Evolutionary conservation across 2,329 filamentous ascomycete genomes (phyloP), one percentile per base, ranked within the genome.

Genomic region (Hypomyces rosellus): DNA sequence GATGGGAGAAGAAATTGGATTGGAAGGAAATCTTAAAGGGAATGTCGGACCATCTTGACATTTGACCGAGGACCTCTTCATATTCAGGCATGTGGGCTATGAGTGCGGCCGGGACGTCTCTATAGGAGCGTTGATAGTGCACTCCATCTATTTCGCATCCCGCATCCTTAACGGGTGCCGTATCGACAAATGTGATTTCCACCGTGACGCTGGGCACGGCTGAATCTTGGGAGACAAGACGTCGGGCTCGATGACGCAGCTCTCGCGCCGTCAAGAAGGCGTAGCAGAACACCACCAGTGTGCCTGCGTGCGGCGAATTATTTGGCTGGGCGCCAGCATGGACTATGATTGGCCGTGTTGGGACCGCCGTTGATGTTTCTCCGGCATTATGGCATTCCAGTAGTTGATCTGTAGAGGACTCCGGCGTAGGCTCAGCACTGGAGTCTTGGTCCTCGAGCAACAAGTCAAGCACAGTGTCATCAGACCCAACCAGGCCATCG

Each of bases 211-310:
- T 30, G 9, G 25, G 25, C 25, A 30, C 25, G 6, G 6, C 25
- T 6, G 9, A 30, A 30, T 30, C 25, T 2, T 7, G 9, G 25
- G 25, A 11, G 25, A 30, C 25, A 8, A 30, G 25, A 15, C 13
- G 12, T 9, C 6, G 36, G 7, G 13, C 6, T 12, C 14, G 7
- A n/a, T 38, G 3, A 14, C 36, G 36, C 14, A 38, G 6, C 16
- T 16, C 8, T 9, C 36, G 14, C 14, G 40, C 41, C 11, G 45
- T 14, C 34, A 45, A 33, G 37, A 53, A 53, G 48, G 51, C 47
- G 40, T 53, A 53, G 40, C 51, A 50, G 14, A 50, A 50, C 33
- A 50, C 51, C 25, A 50, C 44, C 12, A 53, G 51, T 12, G 51
- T 53, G 7, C 51, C 51, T 20, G 44, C 47, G 30, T 53, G 47